Evolutionary conservation across 1,284 basidiomycete species (phyloP), one percentile per base, ranked within the genome.

Genomic region (Melampsora larici-populina): DNA sequence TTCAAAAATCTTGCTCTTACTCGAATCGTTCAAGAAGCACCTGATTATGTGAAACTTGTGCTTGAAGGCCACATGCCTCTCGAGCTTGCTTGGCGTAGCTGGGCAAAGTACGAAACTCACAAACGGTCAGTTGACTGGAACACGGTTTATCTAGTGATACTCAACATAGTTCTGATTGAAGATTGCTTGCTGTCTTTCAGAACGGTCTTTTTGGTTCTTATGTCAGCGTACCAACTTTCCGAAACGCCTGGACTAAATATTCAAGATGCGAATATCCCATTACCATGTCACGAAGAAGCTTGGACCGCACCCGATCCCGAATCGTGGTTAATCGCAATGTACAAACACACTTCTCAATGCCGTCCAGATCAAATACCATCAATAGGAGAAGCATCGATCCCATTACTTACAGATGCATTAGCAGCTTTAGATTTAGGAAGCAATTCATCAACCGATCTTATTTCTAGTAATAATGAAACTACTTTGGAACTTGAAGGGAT

Each of bases 151-250:
- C 43, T 40, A 49, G 4, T 69, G 11, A 48, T 17, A 11, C 24
- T 69, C 67, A 17, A 18, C 17, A 7, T 21, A 31, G 24, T 31
- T 62, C 43, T 24, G 17, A 40, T 31, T n/a, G 36, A 40, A 7
- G 6, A 43, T n/a, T 24, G 13, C 13, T 6, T 70, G 51, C 51
- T n/a, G n/a, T 51, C 33, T 29, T 24, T 29, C 4, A 77, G 74
- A n/a, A 77, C 74, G 21, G 67, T 60, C n/a, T 77, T 77, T 64
- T 64, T 77, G 29, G 66, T 70, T 13, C 60, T 77, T n/a, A 77
- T 77, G 15, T 70, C 66, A 17, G 36, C 67, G 5, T 43, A 68
- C 26, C 74, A 70, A 43, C 29, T 77, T n/a, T 26, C 24, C 18
- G 24, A 26, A 29, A 26, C 2, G 2, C 62, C 62, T 33, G 18